Conservation (phyloP, 768 basidiomycete genomes). For the Chalciporus piperatus region DNA sequence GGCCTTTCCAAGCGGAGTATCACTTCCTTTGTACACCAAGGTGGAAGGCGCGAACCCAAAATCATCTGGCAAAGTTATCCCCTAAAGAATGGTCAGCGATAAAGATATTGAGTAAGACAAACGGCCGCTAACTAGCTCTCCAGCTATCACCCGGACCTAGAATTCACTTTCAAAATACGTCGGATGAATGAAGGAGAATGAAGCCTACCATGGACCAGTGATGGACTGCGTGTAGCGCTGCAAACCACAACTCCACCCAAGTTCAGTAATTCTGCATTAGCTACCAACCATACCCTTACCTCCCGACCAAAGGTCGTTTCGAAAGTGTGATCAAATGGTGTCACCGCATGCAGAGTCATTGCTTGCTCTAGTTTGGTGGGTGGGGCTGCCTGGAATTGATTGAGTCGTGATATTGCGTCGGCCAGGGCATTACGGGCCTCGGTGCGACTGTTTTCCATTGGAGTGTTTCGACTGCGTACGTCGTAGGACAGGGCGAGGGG, state of each 20-base stretch:
- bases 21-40: slow-evolving; percentile 68
- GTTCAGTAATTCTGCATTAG: neutral
- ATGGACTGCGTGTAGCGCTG: slow-evolving; percentile 81
- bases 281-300: slow-evolving; percentile 36
- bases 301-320: slow-evolving; percentile 83
- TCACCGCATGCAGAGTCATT: slow-evolving; percentile 77
- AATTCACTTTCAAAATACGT: slow-evolving; percentile 5
- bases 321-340: slow-evolving; percentile 72
- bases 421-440: slow-evolving; percentile 58
- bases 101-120: slow-evolving; percentile 1
- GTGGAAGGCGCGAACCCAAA: slow-evolving; percentile 90
- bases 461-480: slow-evolving; percentile 70
- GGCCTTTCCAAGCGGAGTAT: slow-evolving; percentile 60
- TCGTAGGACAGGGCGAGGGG: slow-evolving; percentile 72
- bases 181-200: neutral
- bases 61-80: slow-evolving; percentile 64
- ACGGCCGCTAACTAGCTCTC: slow-evolving; percentile 61
- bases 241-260: slow-evolving; percentile 71
- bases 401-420: slow-evolving; percentile 55
- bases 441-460: slow-evolving; percentile 70
- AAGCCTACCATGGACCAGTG: slow-evolving; percentile 83
- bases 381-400: slow-evolving; percentile 43
- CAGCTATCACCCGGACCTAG: slow-evolving; percentile 79
- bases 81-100: slow-evolving; percentile 38
- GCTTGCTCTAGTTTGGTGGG: slow-evolving; percentile 48